A percentile compares a stretch with the other conserved stretches of the same genome.
These are phyloP conservation scores for Trichosanthes truncata DNA, from an alignment of 306 rosid species.

Conservation along the genomic window DNA sequence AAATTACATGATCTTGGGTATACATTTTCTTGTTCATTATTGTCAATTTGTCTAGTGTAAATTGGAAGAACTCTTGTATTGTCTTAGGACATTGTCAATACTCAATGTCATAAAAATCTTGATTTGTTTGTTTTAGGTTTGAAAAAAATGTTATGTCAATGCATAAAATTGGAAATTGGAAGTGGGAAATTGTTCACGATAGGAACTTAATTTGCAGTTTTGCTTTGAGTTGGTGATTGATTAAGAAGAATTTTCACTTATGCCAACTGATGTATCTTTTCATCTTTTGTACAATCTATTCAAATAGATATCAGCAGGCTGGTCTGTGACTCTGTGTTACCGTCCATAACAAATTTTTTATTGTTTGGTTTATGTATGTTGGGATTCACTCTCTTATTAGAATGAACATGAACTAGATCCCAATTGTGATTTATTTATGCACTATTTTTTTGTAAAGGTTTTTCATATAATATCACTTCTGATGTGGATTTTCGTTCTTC, in stretches of 20 bases:
- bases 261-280: neutral
- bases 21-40: neutral
- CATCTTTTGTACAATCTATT: neutral
- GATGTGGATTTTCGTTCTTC: conserved; percentile 7
- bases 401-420: neutral
- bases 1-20: neutral
- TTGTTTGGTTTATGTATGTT: neutral
- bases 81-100: neutral
- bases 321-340: neutral
- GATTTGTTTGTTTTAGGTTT: neutral
- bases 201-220: neutral
- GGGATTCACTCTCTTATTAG: neutral
- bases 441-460: neutral
- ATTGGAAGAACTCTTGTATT: neutral
- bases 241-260: neutral
- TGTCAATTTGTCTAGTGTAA: neutral
- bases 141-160: neutral
- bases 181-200: neutral
- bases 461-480: neutral
- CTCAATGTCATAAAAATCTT: neutral
- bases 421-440: neutral
- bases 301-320: neutral
- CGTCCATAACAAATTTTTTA: no score
- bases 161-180: neutral
- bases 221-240: conserved; percentile 1